Conservation (phyloP, 2,329 filamentous ascomycete genomes). For the Exophiala aquamarina region DNA sequence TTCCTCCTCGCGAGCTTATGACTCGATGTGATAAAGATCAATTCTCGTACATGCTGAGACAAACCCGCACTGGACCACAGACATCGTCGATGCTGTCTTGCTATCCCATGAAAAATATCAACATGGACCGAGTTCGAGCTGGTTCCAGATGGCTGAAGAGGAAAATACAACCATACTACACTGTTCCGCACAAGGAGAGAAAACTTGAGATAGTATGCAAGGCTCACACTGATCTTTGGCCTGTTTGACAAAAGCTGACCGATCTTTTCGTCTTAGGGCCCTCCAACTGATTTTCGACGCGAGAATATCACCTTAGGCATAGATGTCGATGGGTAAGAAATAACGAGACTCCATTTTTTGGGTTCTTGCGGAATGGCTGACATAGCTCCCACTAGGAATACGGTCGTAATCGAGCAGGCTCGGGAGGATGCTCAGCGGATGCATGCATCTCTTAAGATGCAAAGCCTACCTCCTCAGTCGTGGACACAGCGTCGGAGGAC, state of each 20-base stretch:
- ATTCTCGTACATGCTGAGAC: not conserved
- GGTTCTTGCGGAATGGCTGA: not conserved
- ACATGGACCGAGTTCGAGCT: conserved; percentile 16
- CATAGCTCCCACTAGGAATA: conserved; percentile 4
- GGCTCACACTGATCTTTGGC: conserved; percentile 10
- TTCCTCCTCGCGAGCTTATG: too few relatives aligned
- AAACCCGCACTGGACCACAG: not conserved
- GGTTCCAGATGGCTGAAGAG: conserved; percentile 14
- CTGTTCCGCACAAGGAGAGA: conserved; percentile 4
- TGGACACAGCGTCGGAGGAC: conserved; percentile 6
- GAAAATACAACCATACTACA: conserved; percentile 7
- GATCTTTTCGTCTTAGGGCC: conserved; percentile 34
- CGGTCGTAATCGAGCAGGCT: conserved; percentile 19
- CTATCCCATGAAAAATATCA: conserved; percentile 2
- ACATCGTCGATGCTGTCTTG: conserved; percentile 7
- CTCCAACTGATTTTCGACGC: conserved; percentile 44
- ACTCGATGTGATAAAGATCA: not conserved
- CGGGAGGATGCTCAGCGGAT: conserved; percentile 19
- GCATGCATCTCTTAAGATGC: conserved; percentile 15
- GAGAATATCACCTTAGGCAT: conserved; percentile 37
- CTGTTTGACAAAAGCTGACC: conserved; percentile 1
- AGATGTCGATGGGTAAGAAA: conserved; percentile 36
- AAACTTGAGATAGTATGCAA: not conserved
- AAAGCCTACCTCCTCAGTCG: conserved; percentile 8
- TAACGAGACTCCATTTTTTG: not conserved